Base-by-base conservation (phyloP, 441 rosid species). In the Sinapis alba region DNA sequence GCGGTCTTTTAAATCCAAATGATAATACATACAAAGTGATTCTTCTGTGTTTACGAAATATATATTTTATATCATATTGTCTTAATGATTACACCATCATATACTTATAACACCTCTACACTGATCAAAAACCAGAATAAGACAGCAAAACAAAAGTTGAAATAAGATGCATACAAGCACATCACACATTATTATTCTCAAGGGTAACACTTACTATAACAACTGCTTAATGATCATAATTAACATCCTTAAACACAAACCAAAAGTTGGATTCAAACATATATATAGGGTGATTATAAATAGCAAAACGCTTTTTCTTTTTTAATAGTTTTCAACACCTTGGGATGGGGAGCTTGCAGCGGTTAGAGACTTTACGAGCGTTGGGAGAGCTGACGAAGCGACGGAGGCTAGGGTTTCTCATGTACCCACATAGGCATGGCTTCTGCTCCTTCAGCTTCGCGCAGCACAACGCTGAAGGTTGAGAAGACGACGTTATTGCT, bases 401-500 rank as follows among this genome's bases (percentile, higher is more conserved):
- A 66, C 54, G 64, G 45, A 84, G 72, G 12, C 3, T 74, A 5
- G 91, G 94, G 56, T 84, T 34, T 77, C 59, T 87, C 15, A 85
- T 20, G 77, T 85, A 89, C 32, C 83, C 80, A 41, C 95, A 89
- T 11, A 86, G 77, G 74, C 95, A 90, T 7, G 90, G 89, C 75
- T 62, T 74, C 83, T 90, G 92, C 80, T 84, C 80, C 58, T 54
- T 82, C 59, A 88, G 36, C 77, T 84, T 90, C 63, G 21, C 54
- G 80, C 92, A 88, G 72, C 90, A 88, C 23, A 15, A 18, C 0
- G 15, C 16, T 0, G 89, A 75, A 3, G 95, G 95, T 16, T 72
- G 77, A 8, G 81, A 30, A 11, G 82, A 27, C 0, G 83, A 68
- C 9, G 72, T 70, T 59, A 83, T 68, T 5, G 90, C 85, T 10